Evolutionary conservation across 768 basidiomycete species (phyloP).

Genomic region (Kwoniella mangroviensis): DNA sequence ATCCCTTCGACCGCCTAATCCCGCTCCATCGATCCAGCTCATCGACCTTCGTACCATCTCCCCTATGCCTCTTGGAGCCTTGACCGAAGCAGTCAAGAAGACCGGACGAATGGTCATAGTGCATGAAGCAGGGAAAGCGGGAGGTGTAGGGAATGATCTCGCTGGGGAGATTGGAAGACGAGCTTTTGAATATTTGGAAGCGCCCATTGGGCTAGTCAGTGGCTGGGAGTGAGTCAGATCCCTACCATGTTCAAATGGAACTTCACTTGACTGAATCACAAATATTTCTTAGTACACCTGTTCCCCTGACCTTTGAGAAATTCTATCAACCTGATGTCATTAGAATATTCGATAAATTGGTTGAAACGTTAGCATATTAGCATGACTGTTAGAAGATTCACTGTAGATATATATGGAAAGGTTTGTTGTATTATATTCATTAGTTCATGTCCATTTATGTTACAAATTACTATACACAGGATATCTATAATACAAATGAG

Average conservation of each 20-base stretch:
- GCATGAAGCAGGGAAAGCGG: conserved; percentile 87
- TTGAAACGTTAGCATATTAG: conserved; percentile 74
- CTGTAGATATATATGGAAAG: not conserved
- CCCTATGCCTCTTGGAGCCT: conserved; percentile 82
- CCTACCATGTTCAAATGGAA: too few species aligned
- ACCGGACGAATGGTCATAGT: conserved; percentile 86
- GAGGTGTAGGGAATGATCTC: conserved; percentile 87
- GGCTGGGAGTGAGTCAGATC: conserved; percentile 87
- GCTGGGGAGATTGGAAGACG: conserved; percentile 86
- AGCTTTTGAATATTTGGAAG: conserved; percentile 84
- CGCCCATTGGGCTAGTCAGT: conserved; percentile 81
- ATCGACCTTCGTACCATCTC: conserved; percentile 88
- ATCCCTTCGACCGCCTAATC: conserved; percentile 68
- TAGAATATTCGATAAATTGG: conserved; percentile 77
- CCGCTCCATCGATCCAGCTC: conserved; percentile 67
- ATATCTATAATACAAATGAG: not conserved
- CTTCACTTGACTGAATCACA: conserved; percentile 16
- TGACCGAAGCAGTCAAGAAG: conserved; percentile 79
- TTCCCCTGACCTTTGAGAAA: conserved; percentile 83
- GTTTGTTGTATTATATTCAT: conserved; percentile 5
- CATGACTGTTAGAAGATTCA: not conserved
- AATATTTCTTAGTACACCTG: conserved; percentile 67
- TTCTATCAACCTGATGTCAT: conserved; percentile 89
- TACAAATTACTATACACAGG: conserved; percentile 18
- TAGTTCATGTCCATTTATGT: conserved; percentile 28